These are phyloP conservation scores for Linnemannia hyalina DNA, from an alignment of 192 early-diverging fungal genomes.

Conservation along the genomic window DNA sequence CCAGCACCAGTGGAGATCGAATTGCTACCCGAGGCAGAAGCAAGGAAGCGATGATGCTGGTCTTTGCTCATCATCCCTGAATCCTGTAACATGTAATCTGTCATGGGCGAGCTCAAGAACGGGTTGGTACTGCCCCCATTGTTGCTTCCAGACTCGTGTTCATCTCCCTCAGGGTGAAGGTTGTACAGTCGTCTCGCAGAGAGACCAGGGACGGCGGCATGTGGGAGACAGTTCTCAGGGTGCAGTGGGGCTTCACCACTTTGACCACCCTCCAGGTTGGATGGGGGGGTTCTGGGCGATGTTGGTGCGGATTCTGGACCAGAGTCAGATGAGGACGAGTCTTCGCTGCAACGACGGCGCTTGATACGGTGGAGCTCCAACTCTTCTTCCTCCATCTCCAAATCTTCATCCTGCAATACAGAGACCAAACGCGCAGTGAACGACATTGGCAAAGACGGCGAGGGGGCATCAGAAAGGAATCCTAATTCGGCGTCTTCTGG, in stretches of 20 bases:
- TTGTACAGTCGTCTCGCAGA: neutral
- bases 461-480: neutral
- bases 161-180: neutral
- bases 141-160: neutral
- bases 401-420: conserved; percentile 9
- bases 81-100: neutral
- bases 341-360: conserved; percentile 28
- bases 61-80: neutral
- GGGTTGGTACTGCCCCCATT: neutral
- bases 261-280: neutral
- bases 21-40: neutral
- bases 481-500: neutral
- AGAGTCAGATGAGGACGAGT: conserved; percentile 28
- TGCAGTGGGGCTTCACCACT: neutral
- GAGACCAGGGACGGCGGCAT: neutral
- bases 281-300: conserved; percentile 23
- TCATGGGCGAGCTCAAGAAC: neutral
- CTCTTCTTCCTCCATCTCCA: conserved; percentile 7
- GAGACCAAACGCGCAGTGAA: conserved; percentile 1
- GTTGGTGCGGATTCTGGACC: conserved; percentile 16
- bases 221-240: neutral
- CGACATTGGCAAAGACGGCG: neutral
- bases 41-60: neutral
- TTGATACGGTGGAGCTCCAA: conserved; percentile 7
- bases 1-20: neutral